These are phyloP conservation scores for Ophiostoma angusticollis DNA, from an alignment of 2,329 filamentous ascomycete species.

Conservation along the genomic window DNA sequence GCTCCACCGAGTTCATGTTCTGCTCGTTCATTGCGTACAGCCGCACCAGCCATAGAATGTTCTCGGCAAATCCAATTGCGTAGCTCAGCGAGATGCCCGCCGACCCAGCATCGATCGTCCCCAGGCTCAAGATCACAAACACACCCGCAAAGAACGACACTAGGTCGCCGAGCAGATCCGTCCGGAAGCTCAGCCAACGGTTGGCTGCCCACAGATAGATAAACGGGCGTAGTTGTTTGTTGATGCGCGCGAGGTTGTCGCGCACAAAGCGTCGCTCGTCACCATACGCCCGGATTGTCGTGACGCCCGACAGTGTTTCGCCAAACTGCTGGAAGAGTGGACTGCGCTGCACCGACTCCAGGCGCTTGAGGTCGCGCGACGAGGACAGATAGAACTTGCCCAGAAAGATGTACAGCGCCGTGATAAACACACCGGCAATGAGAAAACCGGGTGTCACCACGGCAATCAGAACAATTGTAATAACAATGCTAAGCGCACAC, in stretches of 20 bases:
- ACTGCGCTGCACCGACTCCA: slow-evolving; percentile 89
- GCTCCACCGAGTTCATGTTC: slow-evolving; percentile 98
- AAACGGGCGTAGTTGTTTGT: slow-evolving; percentile 83
- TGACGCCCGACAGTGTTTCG: slow-evolving; percentile 87
- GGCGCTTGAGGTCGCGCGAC: slow-evolving; percentile 86
- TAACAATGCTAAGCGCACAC: slow-evolving; percentile 55
- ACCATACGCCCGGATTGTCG: slow-evolving; percentile 91
- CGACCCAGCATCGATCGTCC: slow-evolving; percentile 74
- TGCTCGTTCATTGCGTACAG: slow-evolving; percentile 93
- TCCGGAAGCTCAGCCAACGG: slow-evolving; percentile 87
- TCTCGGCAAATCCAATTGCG: slow-evolving; percentile 92
- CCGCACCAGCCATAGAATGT: slow-evolving; percentile 89
- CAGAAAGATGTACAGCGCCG: slow-evolving; percentile 65
- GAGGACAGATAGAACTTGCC: slow-evolving; percentile 81
- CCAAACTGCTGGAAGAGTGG: slow-evolving; percentile 97
- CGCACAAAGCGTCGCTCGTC: slow-evolving; percentile 87
- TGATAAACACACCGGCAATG: slow-evolving; percentile 76
- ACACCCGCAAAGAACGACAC: slow-evolving; percentile 89
- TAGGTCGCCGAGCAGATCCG: slow-evolving; percentile 78
- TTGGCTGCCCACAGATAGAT: slow-evolving; percentile 96
- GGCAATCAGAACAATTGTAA: slow-evolving; percentile 79
- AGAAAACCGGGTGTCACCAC: slow-evolving; percentile 84
- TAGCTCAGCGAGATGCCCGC: slow-evolving; percentile 92
- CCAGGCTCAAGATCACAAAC: slow-evolving; percentile 76
- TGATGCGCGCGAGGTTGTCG: slow-evolving; percentile 79